Evolutionary conservation across 1,284 basidiomycete species (phyloP).

Genomic region (Testicularia cyperi): DNA sequence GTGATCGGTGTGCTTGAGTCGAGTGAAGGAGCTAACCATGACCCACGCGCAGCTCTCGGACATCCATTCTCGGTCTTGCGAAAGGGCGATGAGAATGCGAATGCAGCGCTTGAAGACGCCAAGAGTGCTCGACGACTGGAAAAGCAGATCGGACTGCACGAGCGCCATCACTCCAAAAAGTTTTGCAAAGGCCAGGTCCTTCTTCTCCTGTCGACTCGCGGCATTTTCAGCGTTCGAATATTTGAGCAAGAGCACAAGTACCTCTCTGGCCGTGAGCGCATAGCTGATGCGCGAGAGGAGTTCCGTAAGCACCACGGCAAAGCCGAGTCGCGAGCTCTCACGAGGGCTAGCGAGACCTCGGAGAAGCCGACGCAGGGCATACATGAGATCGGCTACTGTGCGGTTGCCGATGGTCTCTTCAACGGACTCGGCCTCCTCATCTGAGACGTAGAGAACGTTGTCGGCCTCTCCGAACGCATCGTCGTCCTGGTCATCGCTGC

Average conservation of each 20-base stretch:
- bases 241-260: conserved; percentile 49
- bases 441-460: conserved; percentile 33
- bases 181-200: conserved; percentile 87
- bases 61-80: conserved; percentile 85
- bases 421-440: conserved; percentile 43
- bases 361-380: conserved; percentile 60
- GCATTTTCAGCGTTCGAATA: conserved; percentile 40
- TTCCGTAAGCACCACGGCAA: conserved; percentile 94
- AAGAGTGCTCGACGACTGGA: conserved; percentile 67
- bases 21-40: conserved; percentile 27
- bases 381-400: conserved; percentile 65
- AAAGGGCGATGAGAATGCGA: conserved; percentile 70
- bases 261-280: conserved; percentile 69
- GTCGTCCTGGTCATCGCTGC: too few relatives aligned
- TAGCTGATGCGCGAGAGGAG: conserved; percentile 73
- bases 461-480: conserved; percentile 58
- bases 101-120: conserved; percentile 70
- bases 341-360: conserved; percentile 81
- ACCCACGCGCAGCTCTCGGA: conserved; percentile 89
- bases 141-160: conserved; percentile 65
- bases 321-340: conserved; percentile 89
- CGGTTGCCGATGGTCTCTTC: conserved; percentile 65
- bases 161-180: conserved; percentile 77
- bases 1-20: conserved; percentile 8
- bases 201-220: conserved; percentile 82